Base-by-base conservation (phyloP, 139 green algal species). In the Edaphochlamys debaryana region DNA sequence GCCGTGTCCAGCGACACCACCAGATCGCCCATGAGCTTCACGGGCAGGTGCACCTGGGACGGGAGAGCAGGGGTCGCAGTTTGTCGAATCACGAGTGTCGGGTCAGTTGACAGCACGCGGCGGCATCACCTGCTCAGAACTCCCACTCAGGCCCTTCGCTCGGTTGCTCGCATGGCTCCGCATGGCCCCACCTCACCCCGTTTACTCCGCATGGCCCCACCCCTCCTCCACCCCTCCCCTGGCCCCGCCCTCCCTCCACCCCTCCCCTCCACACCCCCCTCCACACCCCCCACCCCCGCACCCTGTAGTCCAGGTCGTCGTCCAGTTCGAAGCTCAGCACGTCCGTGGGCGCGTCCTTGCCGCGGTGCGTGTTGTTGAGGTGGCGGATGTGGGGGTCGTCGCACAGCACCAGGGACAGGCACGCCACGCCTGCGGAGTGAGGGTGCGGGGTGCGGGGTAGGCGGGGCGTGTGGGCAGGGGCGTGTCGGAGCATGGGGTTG, bases 1-100 rank as follows among this genome's bases (percentile, higher is more conserved):
- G 97, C 96, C 9, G 96, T 99, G 77, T 99, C 97, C 63, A 99
- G 75, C 0, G 95, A 98, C 15, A 99, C 94, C 56, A 99, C 89
- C 32, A 99, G 36, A 74, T 99, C 97, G 25, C 97, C 97, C 67
- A 99, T 82, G 81, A 98, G 85, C 66, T 90, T 90, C 15, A 95
- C 38, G 13, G 94, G 94, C 71, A 95, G 82, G 37, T 89, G 82
- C 62, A 89, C 80, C 81, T 90, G 86, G 3, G 37, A 22, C 11
- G 54, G 70, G 42, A 17, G 69, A 30, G 71, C 50, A n/a, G n/a
- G n/a, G n/a, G n/a, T n/a, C n/a, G 69, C 66, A 20, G 66, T 58
- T 11, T 42, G 30, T 52, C 36, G n/a, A n/a, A n/a, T n/a, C n/a
- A n/a, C n/a, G n/a, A n/a, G n/a, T n/a, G n/a, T n/a, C n/a, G n/a